Evolutionary conservation across 1,284 basidiomycete genomes (phyloP), one percentile per base, ranked within the genome.

Genomic region (Sphaerobolus stellatus): DNA sequence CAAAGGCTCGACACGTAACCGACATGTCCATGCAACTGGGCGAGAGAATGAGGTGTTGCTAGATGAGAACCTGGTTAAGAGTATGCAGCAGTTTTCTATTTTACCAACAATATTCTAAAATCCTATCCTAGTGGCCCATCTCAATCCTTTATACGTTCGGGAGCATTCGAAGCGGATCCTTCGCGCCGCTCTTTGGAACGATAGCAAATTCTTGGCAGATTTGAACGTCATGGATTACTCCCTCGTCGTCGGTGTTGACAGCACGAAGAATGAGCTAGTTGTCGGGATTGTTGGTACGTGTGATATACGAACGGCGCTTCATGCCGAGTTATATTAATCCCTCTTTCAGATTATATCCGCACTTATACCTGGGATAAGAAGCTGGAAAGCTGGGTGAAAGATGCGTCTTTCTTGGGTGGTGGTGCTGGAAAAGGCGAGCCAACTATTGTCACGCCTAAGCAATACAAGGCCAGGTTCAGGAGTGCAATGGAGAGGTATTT

Each of bases 191-290:
- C 76, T 99, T 40, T 94, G 84, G 75, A 98, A 97, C 66, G 97
- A 99, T 69, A 94, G 88, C 77, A 86, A 84, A 71, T 99, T 99
- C 73, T 74, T 99, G 45, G 89, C 92, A 9, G 93, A 95, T 60
- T 88, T 98, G 61, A 97, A 98, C 67, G 93, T 98, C 53, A 99
- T 99, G 97, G 97, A 99, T 71, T 99, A 99, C 71, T 98, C 95
- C 20, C 76, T 99, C 16, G 88, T 99, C 38, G 93, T 95, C 24
- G 97, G 96, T 16, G 89, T 99, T 14, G 94, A 97, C 67, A 84
- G 83, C 59, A 75, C 79, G 50, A 88, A 82, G 59, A 88, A 90
- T 56, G 90, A 95, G 66, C 76, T 95, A 14, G 93, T 98, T 14
- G 84, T 97, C 36, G 96, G 97, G n/a, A 98, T 99, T 54, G 94